These are phyloP conservation scores for Cryptosporidium canis DNA, from an alignment of 169 alveolate genomes.

Conservation along the genomic window DNA sequence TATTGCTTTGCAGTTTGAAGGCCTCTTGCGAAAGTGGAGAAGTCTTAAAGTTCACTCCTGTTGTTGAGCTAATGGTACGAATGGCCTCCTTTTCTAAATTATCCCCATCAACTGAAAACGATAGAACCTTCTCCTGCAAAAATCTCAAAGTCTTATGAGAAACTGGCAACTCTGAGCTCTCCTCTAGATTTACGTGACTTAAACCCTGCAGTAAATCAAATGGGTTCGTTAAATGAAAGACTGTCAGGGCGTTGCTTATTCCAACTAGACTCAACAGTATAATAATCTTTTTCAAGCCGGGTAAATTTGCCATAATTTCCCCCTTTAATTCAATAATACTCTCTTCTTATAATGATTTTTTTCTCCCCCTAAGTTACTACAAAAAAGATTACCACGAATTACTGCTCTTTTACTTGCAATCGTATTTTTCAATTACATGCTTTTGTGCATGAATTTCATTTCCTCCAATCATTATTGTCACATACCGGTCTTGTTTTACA, in stretches of 20 bases:
- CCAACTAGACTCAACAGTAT: constrained; percentile 8
- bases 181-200: constrained; percentile 40
- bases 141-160: constrained; percentile 51
- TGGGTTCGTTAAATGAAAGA: constrained; percentile 65
- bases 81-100: neutral
- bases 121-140: constrained; percentile 19
- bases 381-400: neutral
- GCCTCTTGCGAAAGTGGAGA: constrained; percentile 70
- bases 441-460: neutral
- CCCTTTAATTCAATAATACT: neutral
- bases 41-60: constrained; percentile 41
- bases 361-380: neutral
- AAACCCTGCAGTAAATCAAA: constrained; percentile 60
- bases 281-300: neutral
- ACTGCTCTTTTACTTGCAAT: neutral
- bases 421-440: neutral
- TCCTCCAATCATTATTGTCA: neutral
- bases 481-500: neutral
- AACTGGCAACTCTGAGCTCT: constrained; percentile 30
- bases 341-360: neutral
- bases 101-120: constrained; percentile 1
- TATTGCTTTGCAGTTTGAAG: constrained; percentile 56
- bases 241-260: constrained; percentile 43
- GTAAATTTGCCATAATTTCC: constrained; percentile 3
- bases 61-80: neutral